A percentile compares a stretch with the other conserved stretches of the same genome.
phyloP scores from a whole-genome alignment of 1,284 basidiomycete genomes.

The Ganoderma meredithae region DNA sequence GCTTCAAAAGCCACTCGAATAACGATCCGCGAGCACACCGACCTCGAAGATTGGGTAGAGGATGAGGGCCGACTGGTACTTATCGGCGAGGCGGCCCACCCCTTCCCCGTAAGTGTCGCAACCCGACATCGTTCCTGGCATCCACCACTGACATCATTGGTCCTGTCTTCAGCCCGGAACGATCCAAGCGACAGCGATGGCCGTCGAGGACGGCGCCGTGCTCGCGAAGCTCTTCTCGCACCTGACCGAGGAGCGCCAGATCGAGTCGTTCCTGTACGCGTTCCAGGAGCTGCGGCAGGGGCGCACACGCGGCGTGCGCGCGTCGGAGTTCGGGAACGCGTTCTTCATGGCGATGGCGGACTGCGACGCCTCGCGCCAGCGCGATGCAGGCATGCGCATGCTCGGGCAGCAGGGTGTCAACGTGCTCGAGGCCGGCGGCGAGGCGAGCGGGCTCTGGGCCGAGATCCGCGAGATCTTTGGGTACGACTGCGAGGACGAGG shows the following conservation, averaged over 20 bases:
- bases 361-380: conserved; percentile 43
- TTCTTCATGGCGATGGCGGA: conserved; percentile 30
- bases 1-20: conserved; percentile 31
- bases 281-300: conserved; percentile 56
- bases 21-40: conserved; percentile 29
- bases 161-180: conserved; percentile 39
- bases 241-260: conserved; percentile 56
- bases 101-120: conserved; percentile 50
- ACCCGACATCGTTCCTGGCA: conserved; percentile 35
- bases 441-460: conserved; percentile 39
- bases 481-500: conserved; percentile 48
- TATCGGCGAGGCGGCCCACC: conserved; percentile 55
- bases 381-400: conserved; percentile 51
- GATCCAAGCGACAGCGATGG: conserved; percentile 50
- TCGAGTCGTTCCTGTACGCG: conserved; percentile 57
- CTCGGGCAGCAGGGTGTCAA: conserved; percentile 48
- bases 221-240: conserved; percentile 67
- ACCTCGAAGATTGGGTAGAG: conserved; percentile 41
- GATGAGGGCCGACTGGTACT: conserved; percentile 37
- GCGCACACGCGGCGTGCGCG: conserved; percentile 30
- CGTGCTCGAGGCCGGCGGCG: conserved; percentile 40
- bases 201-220: conserved; percentile 61
- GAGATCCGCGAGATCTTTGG: conserved; percentile 41
- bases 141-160: conserved; percentile 36
- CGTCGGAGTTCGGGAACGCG: conserved; percentile 34